These are phyloP conservation scores for Mucor ambiguus DNA, from an alignment of 371 early-diverging fungal species.

Conservation along the genomic window DNA sequence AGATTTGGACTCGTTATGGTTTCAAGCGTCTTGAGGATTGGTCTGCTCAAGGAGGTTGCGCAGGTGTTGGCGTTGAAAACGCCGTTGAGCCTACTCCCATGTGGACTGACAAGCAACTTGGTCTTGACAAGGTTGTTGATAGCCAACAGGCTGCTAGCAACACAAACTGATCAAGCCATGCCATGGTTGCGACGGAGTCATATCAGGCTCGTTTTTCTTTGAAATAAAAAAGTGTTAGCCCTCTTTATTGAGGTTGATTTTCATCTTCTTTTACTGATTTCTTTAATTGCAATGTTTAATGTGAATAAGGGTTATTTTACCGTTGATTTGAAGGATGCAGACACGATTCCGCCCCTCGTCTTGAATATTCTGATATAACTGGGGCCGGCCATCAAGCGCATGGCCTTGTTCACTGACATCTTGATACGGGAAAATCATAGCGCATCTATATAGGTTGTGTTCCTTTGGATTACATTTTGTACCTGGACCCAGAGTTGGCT, in stretches of 20 bases:
- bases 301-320: neutral
- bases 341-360: neutral
- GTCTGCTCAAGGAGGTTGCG: conserved; percentile 83
- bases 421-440: neutral
- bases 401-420: neutral
- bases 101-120: conserved; percentile 68
- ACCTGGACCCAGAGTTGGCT: conserved; percentile 5
- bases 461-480: conserved; percentile 4
- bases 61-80: conserved; percentile 77
- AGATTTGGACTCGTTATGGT: conserved; percentile 86
- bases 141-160: conserved; percentile 21
- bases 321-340: neutral
- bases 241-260: neutral
- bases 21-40: conserved; percentile 88
- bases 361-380: neutral
- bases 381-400: neutral
- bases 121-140: conserved; percentile 30
- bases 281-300: neutral
- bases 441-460: neutral
- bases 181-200: neutral
- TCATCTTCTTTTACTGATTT: neutral
- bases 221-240: neutral
- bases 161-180: neutral
- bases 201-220: neutral
- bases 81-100: conserved; percentile 54